Percentiles rank a stretch among this genome's conserved stretches.
Evolutionary conservation across 2,329 filamentous ascomycete species (phyloP).

Genomic region (Phoma sp.): DNA sequence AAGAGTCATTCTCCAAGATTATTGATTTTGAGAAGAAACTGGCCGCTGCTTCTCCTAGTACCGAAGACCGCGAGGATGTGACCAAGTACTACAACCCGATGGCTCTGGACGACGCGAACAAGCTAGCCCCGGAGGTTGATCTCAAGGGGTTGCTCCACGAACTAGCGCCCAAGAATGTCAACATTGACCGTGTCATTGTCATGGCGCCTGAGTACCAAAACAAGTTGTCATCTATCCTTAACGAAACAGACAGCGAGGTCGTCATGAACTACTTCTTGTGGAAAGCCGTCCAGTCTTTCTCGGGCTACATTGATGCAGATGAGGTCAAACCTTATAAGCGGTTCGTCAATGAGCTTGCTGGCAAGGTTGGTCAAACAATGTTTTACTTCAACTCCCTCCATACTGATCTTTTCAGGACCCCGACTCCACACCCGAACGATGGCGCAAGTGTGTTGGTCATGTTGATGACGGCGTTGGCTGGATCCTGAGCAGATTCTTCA

Average conservation of each 20-base stretch:
- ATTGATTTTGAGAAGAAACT: constrained; percentile 65
- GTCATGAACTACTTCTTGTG: constrained; percentile 69
- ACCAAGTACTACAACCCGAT: constrained; percentile 72
- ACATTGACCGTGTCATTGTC: constrained; percentile 62
- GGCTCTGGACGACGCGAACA: constrained; percentile 61
- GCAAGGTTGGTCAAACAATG: constrained; percentile 48
- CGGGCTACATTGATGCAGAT: constrained; percentile 62
- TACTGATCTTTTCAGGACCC: constrained; percentile 54
- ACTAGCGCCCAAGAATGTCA: constrained; percentile 59
- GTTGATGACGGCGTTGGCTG: constrained; percentile 67
- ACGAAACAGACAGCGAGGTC: constrained; percentile 59
- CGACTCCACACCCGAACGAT: constrained; percentile 67
- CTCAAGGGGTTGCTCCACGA: constrained; percentile 59
- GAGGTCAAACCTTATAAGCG: constrained; percentile 64
- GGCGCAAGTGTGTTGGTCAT: constrained; percentile 67
- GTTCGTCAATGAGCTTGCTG: constrained; percentile 66
- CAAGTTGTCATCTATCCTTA: constrained; percentile 62
- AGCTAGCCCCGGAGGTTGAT: constrained; percentile 62
- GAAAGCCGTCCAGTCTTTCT: constrained; percentile 65
- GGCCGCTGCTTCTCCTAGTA: constrained; percentile 63
- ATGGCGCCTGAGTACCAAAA: constrained; percentile 66
- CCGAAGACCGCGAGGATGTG: constrained; percentile 65
- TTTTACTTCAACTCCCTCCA: not conserved
- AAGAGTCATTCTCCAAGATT: constrained; percentile 46
- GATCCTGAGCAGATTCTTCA: constrained; percentile 74